Evolutionary conservation across 2,329 filamentous ascomycete species (phyloP).

Genomic region (Fusarium penzigii): DNA sequence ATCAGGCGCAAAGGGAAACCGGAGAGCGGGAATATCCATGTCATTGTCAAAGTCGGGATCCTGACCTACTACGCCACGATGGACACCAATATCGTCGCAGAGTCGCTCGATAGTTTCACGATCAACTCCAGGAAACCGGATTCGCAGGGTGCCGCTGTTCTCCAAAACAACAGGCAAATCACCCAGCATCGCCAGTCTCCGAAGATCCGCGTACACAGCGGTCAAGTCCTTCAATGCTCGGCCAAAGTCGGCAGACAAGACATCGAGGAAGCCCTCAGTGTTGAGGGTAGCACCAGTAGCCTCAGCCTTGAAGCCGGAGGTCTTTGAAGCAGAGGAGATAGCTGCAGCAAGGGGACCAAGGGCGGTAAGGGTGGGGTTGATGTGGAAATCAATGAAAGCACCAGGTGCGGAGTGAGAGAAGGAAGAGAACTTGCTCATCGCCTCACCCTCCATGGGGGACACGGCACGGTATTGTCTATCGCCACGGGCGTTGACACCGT

Average conservation of each 20-base stretch:
- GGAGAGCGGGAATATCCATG: constrained; percentile 70
- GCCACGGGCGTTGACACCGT: constrained; percentile 72
- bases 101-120: constrained; percentile 77
- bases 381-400: constrained; percentile 82
- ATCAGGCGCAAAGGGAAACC: constrained; percentile 82
- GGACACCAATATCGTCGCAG: constrained; percentile 84
- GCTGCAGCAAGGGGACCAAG: constrained; percentile 69
- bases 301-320: constrained; percentile 45
- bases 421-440: constrained; percentile 65
- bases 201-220: constrained; percentile 77
- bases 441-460: constrained; percentile 73
- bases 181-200: constrained; percentile 73
- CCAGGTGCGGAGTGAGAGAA: constrained; percentile 63
- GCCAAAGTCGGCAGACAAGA: constrained; percentile 85
- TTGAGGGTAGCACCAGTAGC: constrained; percentile 64
- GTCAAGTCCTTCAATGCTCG: constrained; percentile 83
- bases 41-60: constrained; percentile 71
- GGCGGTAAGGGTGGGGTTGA: constrained; percentile 88
- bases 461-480: constrained; percentile 79
- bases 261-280: constrained; percentile 79
- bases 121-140: constrained; percentile 91
- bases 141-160: constrained; percentile 65
- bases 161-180: constrained; percentile 81
- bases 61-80: constrained; percentile 75
- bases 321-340: constrained; percentile 47